phyloP scores from a whole-genome alignment of 768 basidiomycete species.

The Megacollybia marginata region DNA sequence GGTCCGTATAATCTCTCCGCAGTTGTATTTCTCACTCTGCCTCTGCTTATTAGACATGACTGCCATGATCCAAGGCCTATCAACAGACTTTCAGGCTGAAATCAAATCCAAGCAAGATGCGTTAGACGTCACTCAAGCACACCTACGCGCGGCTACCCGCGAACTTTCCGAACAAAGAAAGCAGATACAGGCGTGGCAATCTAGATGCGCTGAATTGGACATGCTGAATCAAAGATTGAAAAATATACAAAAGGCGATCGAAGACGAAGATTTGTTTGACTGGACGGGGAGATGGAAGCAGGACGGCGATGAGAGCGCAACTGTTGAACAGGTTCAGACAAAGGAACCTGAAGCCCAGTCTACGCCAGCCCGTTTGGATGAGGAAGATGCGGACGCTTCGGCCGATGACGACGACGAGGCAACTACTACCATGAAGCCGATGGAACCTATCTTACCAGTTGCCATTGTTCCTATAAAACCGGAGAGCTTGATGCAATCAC shows the following conservation, averaged over 20 bases:
- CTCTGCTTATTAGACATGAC: slow-evolving; percentile 59
- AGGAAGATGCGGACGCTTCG: slow-evolving; percentile 6
- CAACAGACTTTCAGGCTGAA: slow-evolving; percentile 74
- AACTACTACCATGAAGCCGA: background rate
- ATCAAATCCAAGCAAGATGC: slow-evolving; percentile 81
- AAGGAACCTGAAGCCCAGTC: background rate
- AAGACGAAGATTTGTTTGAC: slow-evolving; percentile 77
- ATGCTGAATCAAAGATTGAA: slow-evolving; percentile 72
- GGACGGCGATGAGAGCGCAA: slow-evolving; percentile 39
- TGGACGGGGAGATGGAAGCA: slow-evolving; percentile 69
- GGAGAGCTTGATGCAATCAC: slow-evolving; percentile 7
- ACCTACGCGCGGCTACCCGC: slow-evolving; percentile 83
- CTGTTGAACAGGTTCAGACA: slow-evolving; percentile 42
- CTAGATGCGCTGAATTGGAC: slow-evolving; percentile 70
- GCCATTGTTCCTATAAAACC: background rate
- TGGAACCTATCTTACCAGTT: background rate
- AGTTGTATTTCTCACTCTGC: background rate
- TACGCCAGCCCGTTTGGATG: background rate
- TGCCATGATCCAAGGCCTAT: slow-evolving; percentile 72
- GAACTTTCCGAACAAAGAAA: slow-evolving; percentile 87
- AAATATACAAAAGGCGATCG: slow-evolving; percentile 75
- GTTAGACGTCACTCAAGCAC: slow-evolving; percentile 80
- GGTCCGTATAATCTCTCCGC: slow-evolving; percentile 31
- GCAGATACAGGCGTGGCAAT: slow-evolving; percentile 73
- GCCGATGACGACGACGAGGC: slow-evolving; percentile 8